Base-by-base conservation (phyloP, 2,329 filamentous ascomycete species). In the Aureobasidium sp. region DNA sequence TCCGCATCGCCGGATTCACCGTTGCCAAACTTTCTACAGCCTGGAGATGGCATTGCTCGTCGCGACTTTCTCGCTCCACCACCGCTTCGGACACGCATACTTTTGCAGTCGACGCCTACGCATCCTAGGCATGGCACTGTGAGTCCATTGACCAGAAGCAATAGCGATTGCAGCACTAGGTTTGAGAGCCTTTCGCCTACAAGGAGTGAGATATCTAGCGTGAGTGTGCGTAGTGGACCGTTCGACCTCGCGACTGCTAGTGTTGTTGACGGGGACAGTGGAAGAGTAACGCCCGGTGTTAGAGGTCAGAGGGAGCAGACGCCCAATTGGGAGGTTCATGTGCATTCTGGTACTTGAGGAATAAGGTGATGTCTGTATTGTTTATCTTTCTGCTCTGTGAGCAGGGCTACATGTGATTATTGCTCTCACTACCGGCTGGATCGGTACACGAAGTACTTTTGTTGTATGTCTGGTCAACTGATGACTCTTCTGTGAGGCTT, bases 241-340 rank as follows among this genome's bases (percentile, higher is more conserved):
- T 58, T 58, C 11, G 55, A 58, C 39, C 42, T 58, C 15, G 55
- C 55, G 1, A 47, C 29, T 22, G 55, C 55, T 22, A 58, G 55
- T 48, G 55, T 58, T 15, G 55, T 58, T 3, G 55, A 39, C 12
- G 31, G n/a, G 7, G 55, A 58, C 6, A 27, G 29, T 17, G 41
- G 31, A 22, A 37, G 29, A 39, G 29, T 11, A 29, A 8, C 29
- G 0, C n/a, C 17, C 3, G 12, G 12, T 31, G 12, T 7, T 15
- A 25, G 55, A 12, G 34, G 14, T 1, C 55, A 39, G 3, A 47
- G 55, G 34, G 55, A 58, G 17, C 55, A 58, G 11, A 58, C 55
- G 20, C 55, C 55, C 20, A 58, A 58, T 48, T 58, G 55, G 55
- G 55, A 47, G 14, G 55, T 58, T 25, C 42, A 58, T 47, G 55